A percentile compares a stretch with the other conserved stretches of the same genome.
Evolutionary conservation across 1,284 basidiomycete genomes (phyloP).

Genomic region (Ceratobasidium sp.): DNA sequence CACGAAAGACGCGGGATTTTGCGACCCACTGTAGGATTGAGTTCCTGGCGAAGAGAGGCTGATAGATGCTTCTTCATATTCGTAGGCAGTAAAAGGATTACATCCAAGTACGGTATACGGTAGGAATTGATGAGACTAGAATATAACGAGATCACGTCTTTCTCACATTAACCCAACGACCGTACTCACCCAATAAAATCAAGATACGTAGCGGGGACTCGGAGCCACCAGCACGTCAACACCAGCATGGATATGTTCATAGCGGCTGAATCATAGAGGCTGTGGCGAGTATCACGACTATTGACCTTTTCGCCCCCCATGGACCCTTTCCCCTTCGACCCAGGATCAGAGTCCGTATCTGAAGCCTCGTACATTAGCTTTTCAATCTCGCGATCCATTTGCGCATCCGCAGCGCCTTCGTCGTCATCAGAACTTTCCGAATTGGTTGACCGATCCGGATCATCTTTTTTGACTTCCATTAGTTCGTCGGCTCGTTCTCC

Average conservation of each 20-base stretch:
- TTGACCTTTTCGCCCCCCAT: constrained; percentile 47
- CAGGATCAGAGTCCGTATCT: constrained; percentile 39
- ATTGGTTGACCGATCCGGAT: constrained; percentile 66
- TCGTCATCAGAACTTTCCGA: constrained; percentile 60
- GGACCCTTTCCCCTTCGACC: constrained; percentile 41
- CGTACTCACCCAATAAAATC: constrained; percentile 74
- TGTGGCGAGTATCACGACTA: constrained; percentile 31
- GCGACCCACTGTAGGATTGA: constrained; percentile 71
- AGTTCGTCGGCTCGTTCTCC: constrained; percentile 49
- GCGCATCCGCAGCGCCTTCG: constrained; percentile 55
- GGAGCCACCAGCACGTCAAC: constrained; percentile 79
- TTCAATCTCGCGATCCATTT: constrained; percentile 43
- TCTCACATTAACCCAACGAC: constrained; percentile 17
- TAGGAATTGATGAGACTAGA: constrained; percentile 75
- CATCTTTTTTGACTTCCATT: constrained; percentile 51
- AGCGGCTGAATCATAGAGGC: constrained; percentile 63
- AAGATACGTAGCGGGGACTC: constrained; percentile 77
- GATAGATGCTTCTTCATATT: constrained; percentile 76
- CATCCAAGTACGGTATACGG: constrained; percentile 85
- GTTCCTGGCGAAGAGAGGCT: constrained; percentile 68
- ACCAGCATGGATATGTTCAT: constrained; percentile 74
- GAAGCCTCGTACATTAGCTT: constrained; percentile 45
- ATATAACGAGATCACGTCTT: constrained; percentile 41
- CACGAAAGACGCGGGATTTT: too few relatives aligned
- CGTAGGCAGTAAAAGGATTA: constrained; percentile 70